Conservation (phyloP, 129 eudicot genomes). For the Cynara cardunculus region DNA sequence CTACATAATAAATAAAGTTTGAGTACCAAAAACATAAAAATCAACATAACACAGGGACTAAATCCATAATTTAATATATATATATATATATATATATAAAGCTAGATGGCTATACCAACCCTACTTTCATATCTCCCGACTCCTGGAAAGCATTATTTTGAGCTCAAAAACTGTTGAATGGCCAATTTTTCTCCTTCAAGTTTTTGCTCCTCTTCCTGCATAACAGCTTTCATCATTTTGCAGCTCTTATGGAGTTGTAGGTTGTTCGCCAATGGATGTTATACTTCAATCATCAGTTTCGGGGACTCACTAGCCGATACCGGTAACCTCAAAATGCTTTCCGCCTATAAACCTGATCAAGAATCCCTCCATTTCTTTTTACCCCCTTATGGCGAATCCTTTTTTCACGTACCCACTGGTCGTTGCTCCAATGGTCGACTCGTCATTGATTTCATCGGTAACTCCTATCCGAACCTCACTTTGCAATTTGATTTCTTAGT, state of each 20-base stretch:
- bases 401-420: slow-evolving; percentile 26
- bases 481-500: too few relatives aligned
- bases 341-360: not conserved
- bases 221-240: not conserved
- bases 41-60: too few relatives aligned
- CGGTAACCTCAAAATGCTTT: slow-evolving; percentile 18
- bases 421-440: slow-evolving; percentile 41
- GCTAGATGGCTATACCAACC: not conserved
- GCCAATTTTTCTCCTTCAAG: slow-evolving; percentile 1
- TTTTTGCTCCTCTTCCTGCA: not conserved
- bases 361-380: slow-evolving; percentile 6
- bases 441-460: slow-evolving; percentile 31
- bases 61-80: too few relatives aligned
- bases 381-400: slow-evolving; percentile 28
- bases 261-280: slow-evolving; percentile 25
- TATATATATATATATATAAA: too few relatives aligned
- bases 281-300: slow-evolving; percentile 44
- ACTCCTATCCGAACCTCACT: not conserved
- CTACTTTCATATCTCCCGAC: not conserved
- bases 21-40: too few relatives aligned
- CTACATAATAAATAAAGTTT: too few relatives aligned
- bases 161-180: slow-evolving; percentile 9
- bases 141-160: not conserved
- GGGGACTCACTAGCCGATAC: slow-evolving; percentile 32
- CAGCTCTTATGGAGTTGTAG: not conserved